Evolutionary conservation across 1,139 yeast genomes (phyloP).

Genomic region (Candida gigantensis): DNA sequence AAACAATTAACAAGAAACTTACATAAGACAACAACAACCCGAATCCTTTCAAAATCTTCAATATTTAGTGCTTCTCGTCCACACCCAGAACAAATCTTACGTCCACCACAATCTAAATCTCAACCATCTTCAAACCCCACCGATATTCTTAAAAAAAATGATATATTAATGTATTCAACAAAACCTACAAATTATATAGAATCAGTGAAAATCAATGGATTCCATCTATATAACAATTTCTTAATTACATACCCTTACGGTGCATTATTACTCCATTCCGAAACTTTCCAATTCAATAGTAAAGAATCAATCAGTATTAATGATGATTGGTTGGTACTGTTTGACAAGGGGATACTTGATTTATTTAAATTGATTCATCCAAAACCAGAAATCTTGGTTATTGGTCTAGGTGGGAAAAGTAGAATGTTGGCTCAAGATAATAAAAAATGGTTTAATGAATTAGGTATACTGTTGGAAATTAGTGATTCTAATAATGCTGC

Average conservation of each 20-base stretch:
- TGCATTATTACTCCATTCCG: constrained; percentile 60
- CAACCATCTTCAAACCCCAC: constrained; percentile 48
- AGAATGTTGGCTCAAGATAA: constrained; percentile 62
- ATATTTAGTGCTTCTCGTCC: too few relatives aligned
- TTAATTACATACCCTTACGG: constrained; percentile 55
- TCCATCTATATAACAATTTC: constrained; percentile 40
- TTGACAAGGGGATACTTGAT: constrained; percentile 40
- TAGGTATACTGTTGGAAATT: constrained; percentile 71
- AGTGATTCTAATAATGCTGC: constrained; percentile 72
- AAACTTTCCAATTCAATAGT: constrained; percentile 54
- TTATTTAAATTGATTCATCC: constrained; percentile 65
- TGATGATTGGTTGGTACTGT: constrained; percentile 47
- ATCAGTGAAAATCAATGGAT: constrained; percentile 41
- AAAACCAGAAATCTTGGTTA: constrained; percentile 71
- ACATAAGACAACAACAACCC: too few relatives aligned
- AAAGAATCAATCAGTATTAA: constrained; percentile 26
- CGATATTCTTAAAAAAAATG: constrained; percentile 46
- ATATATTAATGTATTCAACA: constrained; percentile 43
- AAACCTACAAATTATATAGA: constrained; percentile 50
- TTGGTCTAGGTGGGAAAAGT: constrained; percentile 68
- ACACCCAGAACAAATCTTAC: constrained; percentile 10
- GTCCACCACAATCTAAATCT: constrained; percentile 41
- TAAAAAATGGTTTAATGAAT: constrained; percentile 45
- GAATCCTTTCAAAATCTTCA: too few relatives aligned
- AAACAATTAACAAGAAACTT: too few relatives aligned